Conservation (phyloP, 2,329 filamentous ascomycete genomes). For the Fusarium liriodendri region DNA sequence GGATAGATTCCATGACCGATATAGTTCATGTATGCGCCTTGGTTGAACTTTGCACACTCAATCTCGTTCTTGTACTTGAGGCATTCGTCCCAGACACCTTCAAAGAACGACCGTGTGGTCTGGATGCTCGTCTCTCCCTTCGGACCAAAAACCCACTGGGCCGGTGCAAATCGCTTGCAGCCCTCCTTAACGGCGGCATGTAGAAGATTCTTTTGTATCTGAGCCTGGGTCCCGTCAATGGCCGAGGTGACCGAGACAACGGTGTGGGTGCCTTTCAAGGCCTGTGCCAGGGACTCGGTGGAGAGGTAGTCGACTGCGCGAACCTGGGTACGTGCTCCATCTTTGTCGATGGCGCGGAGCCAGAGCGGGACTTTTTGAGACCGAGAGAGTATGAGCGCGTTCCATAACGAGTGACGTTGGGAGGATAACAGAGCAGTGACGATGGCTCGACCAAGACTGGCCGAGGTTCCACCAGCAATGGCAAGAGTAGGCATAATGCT, state of each 20-base stretch:
- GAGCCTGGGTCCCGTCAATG: background rate
- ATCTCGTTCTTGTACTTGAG: background rate
- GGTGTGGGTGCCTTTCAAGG: background rate
- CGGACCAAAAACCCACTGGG: background rate
- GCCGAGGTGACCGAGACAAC: background rate
- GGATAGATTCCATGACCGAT: background rate
- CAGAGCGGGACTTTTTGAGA: background rate
- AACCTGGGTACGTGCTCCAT: background rate
- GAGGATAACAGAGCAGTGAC: background rate
- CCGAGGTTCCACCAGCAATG: background rate
- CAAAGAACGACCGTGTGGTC: background rate
- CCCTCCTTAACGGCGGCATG: background rate
- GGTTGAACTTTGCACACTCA: background rate
- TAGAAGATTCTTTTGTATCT: background rate
- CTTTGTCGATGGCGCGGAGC: background rate
- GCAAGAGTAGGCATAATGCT: background rate
- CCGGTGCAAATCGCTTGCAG: background rate
- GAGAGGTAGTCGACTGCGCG: background rate
- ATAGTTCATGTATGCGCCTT: background rate
- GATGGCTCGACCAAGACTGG: background rate
- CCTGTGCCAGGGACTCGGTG: background rate
- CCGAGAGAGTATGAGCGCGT: background rate
- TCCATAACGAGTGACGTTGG: background rate
- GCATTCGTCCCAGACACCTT: background rate
- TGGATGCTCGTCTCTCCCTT: background rate